Evolutionary conservation across 1,284 basidiomycete genomes (phyloP).

Genomic region (Ceratobasidium theobromae): DNA sequence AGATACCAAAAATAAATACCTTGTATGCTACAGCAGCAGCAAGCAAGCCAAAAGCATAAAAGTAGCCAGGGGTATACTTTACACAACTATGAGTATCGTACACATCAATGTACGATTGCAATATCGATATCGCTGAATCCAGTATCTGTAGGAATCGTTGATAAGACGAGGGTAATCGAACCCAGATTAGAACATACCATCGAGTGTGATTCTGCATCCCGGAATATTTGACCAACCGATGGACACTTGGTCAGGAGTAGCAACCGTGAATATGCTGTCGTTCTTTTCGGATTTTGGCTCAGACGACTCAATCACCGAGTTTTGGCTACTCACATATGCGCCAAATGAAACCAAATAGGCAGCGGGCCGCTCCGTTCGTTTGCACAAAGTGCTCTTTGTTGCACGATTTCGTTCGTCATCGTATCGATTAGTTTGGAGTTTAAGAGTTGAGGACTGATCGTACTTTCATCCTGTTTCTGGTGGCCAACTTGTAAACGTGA

Average conservation of each 20-base stretch:
- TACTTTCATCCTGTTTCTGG: conserved; percentile 1
- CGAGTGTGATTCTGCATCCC: neutral
- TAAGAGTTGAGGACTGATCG: neutral
- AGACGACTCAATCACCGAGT: neutral
- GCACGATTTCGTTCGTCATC: neutral
- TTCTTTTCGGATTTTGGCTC: neutral
- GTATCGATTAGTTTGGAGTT: neutral
- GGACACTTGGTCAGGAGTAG: conserved; percentile 1
- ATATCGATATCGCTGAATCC: conserved; percentile 2
- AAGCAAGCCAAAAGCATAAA: conserved; percentile 7
- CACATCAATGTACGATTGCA: conserved; percentile 7
- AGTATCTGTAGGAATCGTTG: conserved; percentile 2
- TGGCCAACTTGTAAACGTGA: neutral
- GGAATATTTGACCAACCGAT: neutral
- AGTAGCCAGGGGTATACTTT: conserved; percentile 12
- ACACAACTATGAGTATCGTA: neutral
- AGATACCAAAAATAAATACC: neutral
- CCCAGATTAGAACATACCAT: neutral
- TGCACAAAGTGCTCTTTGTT: neutral
- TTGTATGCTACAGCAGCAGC: conserved; percentile 7
- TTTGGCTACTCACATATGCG: conserved; percentile 5
- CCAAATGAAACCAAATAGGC: conserved; percentile 7
- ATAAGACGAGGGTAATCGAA: neutral
- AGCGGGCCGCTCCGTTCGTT: neutral
- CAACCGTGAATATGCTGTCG: conserved; percentile 16